Percentiles rank a stretch among this genome's conserved stretches.
phyloP scores from a whole-genome alignment of 78 protist genomes.

The Pigoraptor vietnamica region DNA sequence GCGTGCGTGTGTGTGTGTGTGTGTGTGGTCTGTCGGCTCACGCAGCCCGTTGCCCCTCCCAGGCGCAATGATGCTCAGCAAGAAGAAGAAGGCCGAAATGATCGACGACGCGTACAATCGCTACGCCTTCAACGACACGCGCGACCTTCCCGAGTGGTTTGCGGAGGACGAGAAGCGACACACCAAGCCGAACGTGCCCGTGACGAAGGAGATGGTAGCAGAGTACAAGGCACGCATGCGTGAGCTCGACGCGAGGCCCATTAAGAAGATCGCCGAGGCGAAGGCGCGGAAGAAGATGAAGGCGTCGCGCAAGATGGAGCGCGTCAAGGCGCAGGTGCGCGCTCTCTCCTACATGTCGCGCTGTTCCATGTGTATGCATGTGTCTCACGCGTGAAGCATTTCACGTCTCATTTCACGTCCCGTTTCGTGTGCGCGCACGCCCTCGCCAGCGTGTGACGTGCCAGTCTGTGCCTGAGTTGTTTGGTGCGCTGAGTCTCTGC shows the following conservation, averaged over 20 bases:
- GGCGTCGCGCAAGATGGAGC: background rate
- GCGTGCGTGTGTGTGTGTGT: background rate
- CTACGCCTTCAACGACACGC: conserved; percentile 33
- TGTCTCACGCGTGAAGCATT: background rate
- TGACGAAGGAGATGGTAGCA: conserved; percentile 54
- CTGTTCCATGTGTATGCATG: background rate
- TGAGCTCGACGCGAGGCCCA: conserved; percentile 62
- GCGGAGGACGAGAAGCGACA: conserved; percentile 56
- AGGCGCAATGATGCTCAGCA: background rate
- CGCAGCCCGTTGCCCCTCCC: no score
- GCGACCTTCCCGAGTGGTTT: conserved; percentile 74
- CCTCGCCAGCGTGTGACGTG: background rate
- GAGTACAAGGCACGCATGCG: conserved; percentile 5
- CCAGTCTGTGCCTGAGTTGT: no score
- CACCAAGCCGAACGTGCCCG: conserved; percentile 37
- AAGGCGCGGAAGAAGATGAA: conserved; percentile 58
- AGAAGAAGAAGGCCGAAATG: conserved; percentile 17
- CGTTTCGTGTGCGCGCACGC: no score
- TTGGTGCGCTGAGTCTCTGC: no score
- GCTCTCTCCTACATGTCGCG: background rate
- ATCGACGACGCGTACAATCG: conserved; percentile 71
- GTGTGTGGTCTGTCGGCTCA: no score
- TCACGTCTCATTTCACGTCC: no score
- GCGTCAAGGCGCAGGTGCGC: conserved; percentile 1
- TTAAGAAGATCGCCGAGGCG: conserved; percentile 86